These are phyloP conservation scores for Nepenthes alata DNA, from an alignment of 179 eudicot genomes.

Conservation along the genomic window DNA sequence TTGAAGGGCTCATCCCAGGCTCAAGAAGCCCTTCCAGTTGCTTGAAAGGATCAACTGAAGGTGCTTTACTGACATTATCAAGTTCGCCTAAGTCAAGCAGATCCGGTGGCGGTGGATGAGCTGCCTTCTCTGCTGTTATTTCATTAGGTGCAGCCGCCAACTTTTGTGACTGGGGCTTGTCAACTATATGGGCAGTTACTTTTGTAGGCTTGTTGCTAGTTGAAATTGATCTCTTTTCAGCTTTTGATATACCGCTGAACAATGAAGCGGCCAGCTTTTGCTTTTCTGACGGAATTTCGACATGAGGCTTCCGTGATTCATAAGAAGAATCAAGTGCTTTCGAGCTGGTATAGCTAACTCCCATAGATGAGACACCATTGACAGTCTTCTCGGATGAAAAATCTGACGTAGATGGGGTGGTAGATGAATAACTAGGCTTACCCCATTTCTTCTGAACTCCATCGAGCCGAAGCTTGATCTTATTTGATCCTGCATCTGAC, in stretches of 20 bases:
- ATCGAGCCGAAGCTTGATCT: conserved; percentile 69
- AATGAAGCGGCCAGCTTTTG: conserved; percentile 91
- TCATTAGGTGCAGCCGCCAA: conserved; percentile 15
- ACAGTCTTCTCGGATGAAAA: conserved; percentile 34
- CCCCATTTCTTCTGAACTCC: conserved; percentile 99
- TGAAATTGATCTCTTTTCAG: conserved; percentile 37
- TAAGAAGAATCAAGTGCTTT: conserved; percentile 32
- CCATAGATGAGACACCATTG: conserved; percentile 36
- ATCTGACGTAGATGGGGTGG: conserved; percentile 39
- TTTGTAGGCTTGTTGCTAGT: conserved; percentile 34
- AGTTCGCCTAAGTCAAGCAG: conserved; percentile 82
- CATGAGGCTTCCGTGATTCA: conserved; percentile 32
- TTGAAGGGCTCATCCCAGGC: conserved; percentile 21
- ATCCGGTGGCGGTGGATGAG: conserved; percentile 53
- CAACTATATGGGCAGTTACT: conserved; percentile 20
- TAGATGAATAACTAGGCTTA: conserved; percentile 53
- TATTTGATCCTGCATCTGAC: conserved; percentile 41
- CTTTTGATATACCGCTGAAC: conserved; percentile 59
- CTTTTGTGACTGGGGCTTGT: conserved; percentile 23
- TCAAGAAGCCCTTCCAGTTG: conserved; percentile 83
- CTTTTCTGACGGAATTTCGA: conserved; percentile 58
- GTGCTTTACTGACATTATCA: conserved; percentile 15
- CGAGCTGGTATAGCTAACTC: conserved; percentile 19
- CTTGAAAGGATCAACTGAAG: conserved; percentile 58
- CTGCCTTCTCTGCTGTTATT: conserved; percentile 15